Evolutionary conservation across 441 rosid genomes (phyloP).

Genomic region (Syzygium malaccense): DNA sequence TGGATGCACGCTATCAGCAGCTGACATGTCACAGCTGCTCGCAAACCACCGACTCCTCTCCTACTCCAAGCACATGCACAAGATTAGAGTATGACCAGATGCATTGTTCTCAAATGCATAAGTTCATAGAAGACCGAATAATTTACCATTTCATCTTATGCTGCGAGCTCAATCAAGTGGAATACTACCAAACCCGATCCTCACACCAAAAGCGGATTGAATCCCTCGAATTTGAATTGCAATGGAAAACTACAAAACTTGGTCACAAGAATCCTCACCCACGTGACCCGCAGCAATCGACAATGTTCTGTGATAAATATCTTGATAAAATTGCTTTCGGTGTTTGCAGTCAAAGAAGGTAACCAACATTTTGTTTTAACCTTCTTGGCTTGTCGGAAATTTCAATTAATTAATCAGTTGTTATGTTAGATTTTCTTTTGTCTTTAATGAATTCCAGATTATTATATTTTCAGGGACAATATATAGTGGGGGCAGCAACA

Average conservation of each 20-base stretch:
- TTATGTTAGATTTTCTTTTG: not conserved
- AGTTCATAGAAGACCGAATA: not conserved
- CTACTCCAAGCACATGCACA: not conserved
- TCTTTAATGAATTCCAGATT: not conserved
- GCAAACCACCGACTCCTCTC: not conserved
- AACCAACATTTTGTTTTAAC: not conserved
- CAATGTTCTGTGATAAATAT: not conserved
- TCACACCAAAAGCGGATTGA: not conserved
- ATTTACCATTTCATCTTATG: not conserved
- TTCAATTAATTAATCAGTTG: not conserved
- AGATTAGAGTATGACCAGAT: not conserved
- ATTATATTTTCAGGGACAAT: not conserved
- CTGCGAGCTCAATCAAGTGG: not conserved
- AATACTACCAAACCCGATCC: not conserved
- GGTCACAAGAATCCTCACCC: not conserved
- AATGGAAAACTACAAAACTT: not conserved
- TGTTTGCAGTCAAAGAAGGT: not conserved
- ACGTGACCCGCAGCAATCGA: not conserved
- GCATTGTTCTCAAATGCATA: not conserved
- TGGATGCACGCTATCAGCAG: not conserved
- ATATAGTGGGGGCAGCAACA: not conserved
- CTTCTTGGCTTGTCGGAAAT: not conserved
- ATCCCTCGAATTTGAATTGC: not conserved
- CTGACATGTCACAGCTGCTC: rapidly evolving
- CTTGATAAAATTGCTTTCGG: not conserved